Evolutionary conservation across 1,139 yeast species (phyloP).

Genomic region (Saccharomycopsis phalli): DNA sequence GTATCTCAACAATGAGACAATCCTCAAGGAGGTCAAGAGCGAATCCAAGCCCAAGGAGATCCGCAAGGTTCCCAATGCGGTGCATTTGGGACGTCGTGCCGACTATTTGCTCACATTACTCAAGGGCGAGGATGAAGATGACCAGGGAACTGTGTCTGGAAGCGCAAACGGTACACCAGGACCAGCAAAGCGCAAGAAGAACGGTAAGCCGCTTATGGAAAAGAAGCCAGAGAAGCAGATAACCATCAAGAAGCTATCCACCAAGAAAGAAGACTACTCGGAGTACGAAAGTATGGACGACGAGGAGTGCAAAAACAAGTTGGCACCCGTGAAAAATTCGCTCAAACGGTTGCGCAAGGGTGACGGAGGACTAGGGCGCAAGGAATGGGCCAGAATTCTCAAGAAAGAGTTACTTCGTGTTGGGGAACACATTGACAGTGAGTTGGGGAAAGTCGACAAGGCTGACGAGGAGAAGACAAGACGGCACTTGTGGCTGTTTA

Average conservation of each 20-base stretch:
- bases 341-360: conserved; percentile 71
- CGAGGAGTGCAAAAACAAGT: conserved; percentile 48
- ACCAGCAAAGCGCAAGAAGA: conserved; percentile 11
- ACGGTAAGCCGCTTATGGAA: conserved; percentile 10
- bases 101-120: conserved; percentile 74
- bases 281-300: conserved; percentile 85
- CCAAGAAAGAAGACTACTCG: conserved; percentile 21
- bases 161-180: conserved; percentile 23
- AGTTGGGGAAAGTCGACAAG: conserved; percentile 22
- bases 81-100: conserved; percentile 87
- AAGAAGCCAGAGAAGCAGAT: conserved; percentile 5
- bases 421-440: conserved; percentile 58
- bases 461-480: conserved; percentile 30
- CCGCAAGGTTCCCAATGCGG: conserved; percentile 82
- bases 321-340: conserved; percentile 70
- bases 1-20: conserved; percentile 44
- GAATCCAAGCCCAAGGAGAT: conserved; percentile 27
- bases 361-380: conserved; percentile 70
- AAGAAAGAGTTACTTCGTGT: conserved; percentile 69
- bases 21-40: conserved; percentile 20
- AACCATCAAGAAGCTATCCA: conserved; percentile 27
- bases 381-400: conserved; percentile 73
- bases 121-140: conserved; percentile 42
- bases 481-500: conserved; percentile 85
- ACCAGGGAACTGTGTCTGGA: conserved; percentile 7